These are phyloP conservation scores for Candida tammaniensis DNA, from an alignment of 805 yeast species.

Conservation along the genomic window DNA sequence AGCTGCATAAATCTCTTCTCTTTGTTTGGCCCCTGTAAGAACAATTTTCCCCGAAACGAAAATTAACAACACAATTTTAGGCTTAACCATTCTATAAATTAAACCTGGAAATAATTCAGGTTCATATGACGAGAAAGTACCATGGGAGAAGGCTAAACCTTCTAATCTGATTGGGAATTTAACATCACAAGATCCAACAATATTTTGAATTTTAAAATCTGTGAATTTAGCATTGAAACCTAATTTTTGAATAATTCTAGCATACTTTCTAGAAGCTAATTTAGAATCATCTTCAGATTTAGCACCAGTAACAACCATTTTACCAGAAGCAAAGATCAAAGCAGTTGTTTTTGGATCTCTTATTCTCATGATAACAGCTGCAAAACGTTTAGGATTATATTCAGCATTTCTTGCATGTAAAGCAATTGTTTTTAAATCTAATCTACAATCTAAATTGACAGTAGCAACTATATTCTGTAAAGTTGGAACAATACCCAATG, in stretches of 20 bases:
- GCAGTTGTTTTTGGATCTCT: conserved; percentile 99
- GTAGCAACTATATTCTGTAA: conserved; percentile 96
- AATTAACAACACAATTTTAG: conserved; percentile 91
- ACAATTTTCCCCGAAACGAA: conserved; percentile 98
- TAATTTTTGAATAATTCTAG: conserved; percentile 94
- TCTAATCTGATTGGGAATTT: conserved; percentile 96
- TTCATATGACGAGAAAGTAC: conserved; percentile 97
- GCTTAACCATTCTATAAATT: conserved; percentile 99
- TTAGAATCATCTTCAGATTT: conserved; percentile 98
- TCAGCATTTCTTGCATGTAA: conserved; percentile 98
- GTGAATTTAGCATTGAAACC: conserved; percentile 98
- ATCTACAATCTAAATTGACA: conserved; percentile 91
- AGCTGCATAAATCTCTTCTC: conserved; percentile 97
- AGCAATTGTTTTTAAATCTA: conserved; percentile 95
- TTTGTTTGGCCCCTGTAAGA: conserved; percentile 96
- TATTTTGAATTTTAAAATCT: conserved; percentile 96
- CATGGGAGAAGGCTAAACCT: conserved; percentile 97
- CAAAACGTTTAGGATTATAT: conserved; percentile 97
- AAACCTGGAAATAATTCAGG: conserved; percentile 98
- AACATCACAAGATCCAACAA: conserved; percentile 98
- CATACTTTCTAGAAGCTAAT: conserved; percentile 94
- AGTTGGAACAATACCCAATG: conserved; percentile 96
- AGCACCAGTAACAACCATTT: conserved; percentile 99
- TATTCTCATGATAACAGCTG: conserved; percentile 99
- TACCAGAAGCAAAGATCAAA: conserved; percentile 95